These are phyloP conservation scores for Cenchrus americanus DNA, from an alignment of 176 grass and related monocot species.

Conservation along the genomic window DNA sequence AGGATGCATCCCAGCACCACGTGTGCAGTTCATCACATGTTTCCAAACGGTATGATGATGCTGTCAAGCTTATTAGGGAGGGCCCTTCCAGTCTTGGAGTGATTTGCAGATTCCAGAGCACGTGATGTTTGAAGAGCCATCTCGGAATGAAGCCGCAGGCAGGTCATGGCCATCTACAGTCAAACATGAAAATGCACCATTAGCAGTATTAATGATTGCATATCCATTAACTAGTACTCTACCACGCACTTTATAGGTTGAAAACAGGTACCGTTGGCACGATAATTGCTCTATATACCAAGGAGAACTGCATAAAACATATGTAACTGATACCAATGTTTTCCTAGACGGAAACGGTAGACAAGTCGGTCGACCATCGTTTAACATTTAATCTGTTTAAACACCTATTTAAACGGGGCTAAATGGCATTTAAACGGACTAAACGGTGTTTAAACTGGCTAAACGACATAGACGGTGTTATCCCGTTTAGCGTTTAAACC, in stretches of 20 bases:
- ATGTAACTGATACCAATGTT: conserved; percentile 19
- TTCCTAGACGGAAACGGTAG: too few relatives aligned
- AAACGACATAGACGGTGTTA: too few relatives aligned
- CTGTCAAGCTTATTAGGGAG: conserved; percentile 64
- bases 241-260: not conserved
- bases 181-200: conserved; percentile 17
- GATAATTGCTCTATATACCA: not conserved
- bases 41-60: conserved; percentile 86
- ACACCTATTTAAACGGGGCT: too few relatives aligned
- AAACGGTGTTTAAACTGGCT: too few relatives aligned
- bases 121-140: conserved; percentile 91
- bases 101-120: conserved; percentile 64
- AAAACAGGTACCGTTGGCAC: not conserved
- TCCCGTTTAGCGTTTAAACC: too few relatives aligned
- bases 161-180: conserved; percentile 90
- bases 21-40: conserved; percentile 43
- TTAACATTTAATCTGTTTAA: too few relatives aligned
- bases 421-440: too few relatives aligned
- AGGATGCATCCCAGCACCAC: not conserved
- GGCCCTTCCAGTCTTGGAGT: conserved; percentile 42
- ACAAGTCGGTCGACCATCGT: too few relatives aligned
- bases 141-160: conserved; percentile 85
- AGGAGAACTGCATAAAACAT: not conserved
- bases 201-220: not conserved
- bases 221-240: not conserved